A percentile compares a stretch with the other conserved stretches of the same genome.
Conservation (phyloP, 305 asterid genomes). For the Withania somnifera region DNA sequence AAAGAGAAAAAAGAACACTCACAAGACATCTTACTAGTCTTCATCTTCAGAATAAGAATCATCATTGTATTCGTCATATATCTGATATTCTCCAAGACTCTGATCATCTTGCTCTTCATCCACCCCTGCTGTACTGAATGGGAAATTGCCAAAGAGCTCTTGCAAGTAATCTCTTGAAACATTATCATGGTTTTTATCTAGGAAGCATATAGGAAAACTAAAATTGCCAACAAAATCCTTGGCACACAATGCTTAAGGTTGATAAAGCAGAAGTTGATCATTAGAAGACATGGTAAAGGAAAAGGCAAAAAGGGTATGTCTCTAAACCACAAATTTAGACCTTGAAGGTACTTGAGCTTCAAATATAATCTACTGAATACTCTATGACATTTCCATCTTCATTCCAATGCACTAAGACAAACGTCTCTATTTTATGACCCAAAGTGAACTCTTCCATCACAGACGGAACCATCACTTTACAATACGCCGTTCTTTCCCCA, state of each 20-base stretch:
- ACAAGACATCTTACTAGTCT: conserved; percentile 22
- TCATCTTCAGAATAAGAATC: conserved; percentile 49
- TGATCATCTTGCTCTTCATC: conserved; percentile 32
- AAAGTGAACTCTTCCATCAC: not conserved
- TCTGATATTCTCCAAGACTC: conserved; percentile 52
- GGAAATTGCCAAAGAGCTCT: conserved; percentile 76
- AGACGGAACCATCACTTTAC: not conserved
- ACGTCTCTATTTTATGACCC: not conserved
- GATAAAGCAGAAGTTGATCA: not conserved
- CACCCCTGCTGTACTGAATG: conserved; percentile 32
- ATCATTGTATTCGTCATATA: conserved; percentile 64
- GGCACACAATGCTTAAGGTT: not conserved
- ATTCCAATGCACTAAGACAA: not conserved
- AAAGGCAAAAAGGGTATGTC: not conserved
- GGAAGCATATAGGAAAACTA: conserved; percentile 26
- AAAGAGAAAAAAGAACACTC: not conserved
- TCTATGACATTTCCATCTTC: not conserved
- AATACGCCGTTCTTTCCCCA: not conserved
- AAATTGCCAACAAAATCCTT: not conserved
- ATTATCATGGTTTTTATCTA: conserved; percentile 51
- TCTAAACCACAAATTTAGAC: not conserved
- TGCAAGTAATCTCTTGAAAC: conserved; percentile 67
- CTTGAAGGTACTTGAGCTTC: not conserved
- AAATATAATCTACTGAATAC: not conserved
- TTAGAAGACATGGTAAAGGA: not conserved